Percentiles rank a stretch among this genome's conserved stretches.
Conservation (phyloP, 148 eudicot species). For the Nepenthes mirabilis region DNA sequence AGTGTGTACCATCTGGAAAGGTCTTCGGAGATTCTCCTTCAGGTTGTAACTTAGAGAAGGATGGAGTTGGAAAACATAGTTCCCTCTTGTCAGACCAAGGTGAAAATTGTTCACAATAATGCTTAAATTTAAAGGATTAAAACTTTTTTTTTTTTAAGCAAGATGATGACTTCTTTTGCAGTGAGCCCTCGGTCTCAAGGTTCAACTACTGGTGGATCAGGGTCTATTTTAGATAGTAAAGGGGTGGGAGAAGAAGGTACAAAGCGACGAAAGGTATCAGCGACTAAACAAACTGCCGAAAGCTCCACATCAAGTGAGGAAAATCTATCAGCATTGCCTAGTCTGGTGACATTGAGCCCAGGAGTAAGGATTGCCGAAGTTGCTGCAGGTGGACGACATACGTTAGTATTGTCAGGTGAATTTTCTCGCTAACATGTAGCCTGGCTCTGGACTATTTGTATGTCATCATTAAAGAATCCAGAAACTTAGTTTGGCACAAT, state of each 20-base stretch:
- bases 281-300: conserved; percentile 61
- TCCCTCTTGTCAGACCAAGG: conserved; percentile 51
- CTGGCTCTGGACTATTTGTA: too few species aligned
- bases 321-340: conserved; percentile 67
- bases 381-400: conserved; percentile 99
- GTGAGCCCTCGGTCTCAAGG: conserved; percentile 70
- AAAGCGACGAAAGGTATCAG: conserved; percentile 69
- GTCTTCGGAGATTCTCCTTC: conserved; percentile 50
- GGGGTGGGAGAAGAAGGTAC: conserved; percentile 56
- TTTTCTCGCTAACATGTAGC: conserved; percentile 1
- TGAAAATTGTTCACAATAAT: conserved; percentile 22
- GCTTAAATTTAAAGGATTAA: too few species aligned
- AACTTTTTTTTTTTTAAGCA: background rate
- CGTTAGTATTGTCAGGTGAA: conserved; percentile 83
- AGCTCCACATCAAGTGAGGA: conserved; percentile 62
- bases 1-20: conserved; percentile 90
- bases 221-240: conserved; percentile 28
- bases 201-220: conserved; percentile 37
- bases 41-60: conserved; percentile 45
- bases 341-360: conserved; percentile 67
- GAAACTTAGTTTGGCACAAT: background rate
- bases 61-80: conserved; percentile 28
- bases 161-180: conserved; percentile 25
- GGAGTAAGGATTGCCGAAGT: conserved; percentile 71
- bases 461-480: too few species aligned